Evolutionary conservation across 768 basidiomycete genomes (phyloP), one percentile per base, ranked within the genome.

Genomic region (Tephrocybe sp.): DNA sequence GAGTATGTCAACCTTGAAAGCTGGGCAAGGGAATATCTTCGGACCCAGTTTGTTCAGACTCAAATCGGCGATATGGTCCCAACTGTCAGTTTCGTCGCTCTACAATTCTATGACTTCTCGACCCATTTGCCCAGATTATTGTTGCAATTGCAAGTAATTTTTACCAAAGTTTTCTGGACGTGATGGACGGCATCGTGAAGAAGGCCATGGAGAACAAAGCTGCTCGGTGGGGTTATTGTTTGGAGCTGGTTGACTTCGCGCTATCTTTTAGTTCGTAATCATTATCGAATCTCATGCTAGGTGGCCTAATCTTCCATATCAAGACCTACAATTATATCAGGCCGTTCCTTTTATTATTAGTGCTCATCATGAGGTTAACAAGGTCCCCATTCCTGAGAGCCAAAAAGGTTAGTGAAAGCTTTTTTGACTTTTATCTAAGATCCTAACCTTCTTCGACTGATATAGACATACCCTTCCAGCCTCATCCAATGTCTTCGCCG

Each of bases 171-270:
- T 46, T 54, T 16, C 49, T 52, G 37, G 52, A 44, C 11, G 46
- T 57, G 18, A 53, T 60, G 39, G 58, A 60, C 34, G 24, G 24
- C 19, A 53, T 60, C 40, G 22, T 48, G 16, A 22, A 31, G 39
- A 35, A 49, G 34, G 58, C 55, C 18, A 11, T 56, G 21, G 32
- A 27, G 13, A 60, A 56, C 31, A 60, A 49, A 49, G 34, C 44
- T 5, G 18, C 27, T 11, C 55, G 55, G 9, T 21, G 25, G 5
- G 52, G 58, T n/a, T 25, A 44, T 21, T 39, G 25, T 22, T 32
- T 60, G n/a, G 53, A 55, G 34, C 21, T 56, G n/a, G 43, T 25
- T 13, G 58, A 57, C 38, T 60, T 60, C 16, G 46, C 50, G 11
- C 56, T 60, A 31, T 45, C 45, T 5, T 56, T 56, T 37, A 52